Evolutionary conservation across 2,329 filamentous ascomycete genomes (phyloP), one percentile per base, ranked within the genome.

Genomic region (Escovopsis sp.): DNA sequence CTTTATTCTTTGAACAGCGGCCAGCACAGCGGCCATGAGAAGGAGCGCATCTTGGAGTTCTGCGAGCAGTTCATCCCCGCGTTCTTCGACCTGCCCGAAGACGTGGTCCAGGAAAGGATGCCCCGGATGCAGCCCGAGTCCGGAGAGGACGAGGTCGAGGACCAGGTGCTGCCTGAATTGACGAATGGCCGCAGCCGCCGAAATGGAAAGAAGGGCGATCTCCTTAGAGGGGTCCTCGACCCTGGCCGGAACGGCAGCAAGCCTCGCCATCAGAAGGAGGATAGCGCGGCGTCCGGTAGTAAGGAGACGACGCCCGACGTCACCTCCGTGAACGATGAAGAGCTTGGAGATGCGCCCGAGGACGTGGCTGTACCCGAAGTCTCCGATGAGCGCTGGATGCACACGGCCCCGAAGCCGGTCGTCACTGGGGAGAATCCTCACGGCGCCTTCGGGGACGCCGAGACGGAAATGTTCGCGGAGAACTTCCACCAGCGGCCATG

Each of bases 241-340:
- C 84, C 73, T 15, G 70, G 72, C 33, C 79, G 83, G 46, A 81
- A 80, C 51, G 80, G 82, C 45, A 82, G 79, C 59, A 74, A 75
- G 49, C 70, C 74, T 20, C 74, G 81, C 34, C 74, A 71, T 37
- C 80, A 86, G 41, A 88, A 91, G 53, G 84, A 91, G 48, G 84
- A 81, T 47, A 89, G 82, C 51, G 68, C 76, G n/a, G 76, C 76
- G 2, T 80, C 82, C 20, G 79, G 74, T 12, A 94, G 85, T 63
- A 86, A 93, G 53, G 87, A 91, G 51, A 87, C 83, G 1, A 94
- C 88, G 0, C 89, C 91, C 0, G 88, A 93, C 53, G 75, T 80
- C 16, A 76, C 69, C n/a, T 88, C 83, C 2, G 76, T 74, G 25
- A 81, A 75, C 41, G 84, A 91, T 51, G 84, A 89, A 47, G 85